phyloP scores from a whole-genome alignment of 2,329 filamentous ascomycete species.

The Ciborinia camelliae region DNA sequence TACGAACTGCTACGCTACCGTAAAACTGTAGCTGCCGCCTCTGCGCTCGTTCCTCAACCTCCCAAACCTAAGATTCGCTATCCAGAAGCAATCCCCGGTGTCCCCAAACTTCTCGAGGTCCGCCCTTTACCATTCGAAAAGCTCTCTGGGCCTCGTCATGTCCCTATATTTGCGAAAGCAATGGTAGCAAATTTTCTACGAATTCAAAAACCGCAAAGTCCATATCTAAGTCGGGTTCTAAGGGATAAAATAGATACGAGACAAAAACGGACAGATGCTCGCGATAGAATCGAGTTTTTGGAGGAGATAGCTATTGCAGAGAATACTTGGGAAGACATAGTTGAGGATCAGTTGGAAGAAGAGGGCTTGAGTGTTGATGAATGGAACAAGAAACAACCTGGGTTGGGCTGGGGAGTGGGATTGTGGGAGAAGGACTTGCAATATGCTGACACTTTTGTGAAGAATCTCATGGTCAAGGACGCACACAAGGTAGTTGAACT shows the following conservation, averaged over 20 bases:
- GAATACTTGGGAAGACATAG: conserved; percentile 47
- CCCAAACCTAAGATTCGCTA: conserved; percentile 18
- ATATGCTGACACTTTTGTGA: neutral
- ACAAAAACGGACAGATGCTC: conserved; percentile 41
- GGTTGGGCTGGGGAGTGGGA: conserved; percentile 13
- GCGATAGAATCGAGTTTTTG: conserved; percentile 39
- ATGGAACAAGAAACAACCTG: conserved; percentile 16
- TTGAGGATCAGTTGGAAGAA: conserved; percentile 20
- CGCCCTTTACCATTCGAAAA: conserved; percentile 49
- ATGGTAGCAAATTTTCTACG: conserved; percentile 62
- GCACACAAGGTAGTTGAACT: conserved; percentile 42
- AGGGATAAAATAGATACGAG: conserved; percentile 48
- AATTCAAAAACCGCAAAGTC: conserved; percentile 61
- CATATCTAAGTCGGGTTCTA: conserved; percentile 55
- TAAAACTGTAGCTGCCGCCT: conserved; percentile 20
- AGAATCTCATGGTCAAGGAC: conserved; percentile 30
- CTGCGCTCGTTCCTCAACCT: conserved; percentile 15
- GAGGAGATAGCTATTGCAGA: conserved; percentile 50
- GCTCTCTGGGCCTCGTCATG: conserved; percentile 51
- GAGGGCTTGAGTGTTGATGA: conserved; percentile 11
- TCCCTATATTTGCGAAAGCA: conserved; percentile 57
- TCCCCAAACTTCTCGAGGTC: conserved; percentile 47
- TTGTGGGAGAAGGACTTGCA: conserved; percentile 15
- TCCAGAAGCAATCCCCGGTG: conserved; percentile 34
- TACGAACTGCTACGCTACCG: conserved; percentile 37